phyloP scores from a whole-genome alignment of 192 early-diverging fungal genomes.

The Dispira parvispora region DNA sequence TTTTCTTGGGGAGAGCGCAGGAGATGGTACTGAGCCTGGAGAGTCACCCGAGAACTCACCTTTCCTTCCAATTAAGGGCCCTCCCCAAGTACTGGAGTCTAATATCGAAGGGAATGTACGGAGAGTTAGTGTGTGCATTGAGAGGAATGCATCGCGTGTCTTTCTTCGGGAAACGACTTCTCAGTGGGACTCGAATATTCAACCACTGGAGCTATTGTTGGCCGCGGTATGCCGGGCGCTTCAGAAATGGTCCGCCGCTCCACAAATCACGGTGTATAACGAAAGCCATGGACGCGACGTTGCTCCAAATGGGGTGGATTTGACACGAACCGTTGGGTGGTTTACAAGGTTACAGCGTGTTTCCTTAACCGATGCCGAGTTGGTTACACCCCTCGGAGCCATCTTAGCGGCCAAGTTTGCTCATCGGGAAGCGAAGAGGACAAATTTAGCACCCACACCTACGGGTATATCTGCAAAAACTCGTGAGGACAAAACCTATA shows the following conservation, averaged over 20 bases:
- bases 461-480: too few species aligned
- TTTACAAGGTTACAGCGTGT: constrained; percentile 15
- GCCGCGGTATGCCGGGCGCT: not conserved
- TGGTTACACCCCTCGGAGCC: not conserved
- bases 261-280: not conserved
- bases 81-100: not conserved
- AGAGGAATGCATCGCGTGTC: too few species aligned
- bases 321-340: constrained; percentile 16
- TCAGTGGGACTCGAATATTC: not conserved
- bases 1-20: constrained; percentile 7
- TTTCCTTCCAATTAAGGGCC: not conserved
- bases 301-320: not conserved
- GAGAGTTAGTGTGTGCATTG: not conserved
- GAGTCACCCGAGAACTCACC: not conserved
- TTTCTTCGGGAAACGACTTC: too few species aligned
- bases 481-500: not conserved
- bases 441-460: too few species aligned
- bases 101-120: not conserved
- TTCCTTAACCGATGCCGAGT: not conserved
- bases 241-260: not conserved
- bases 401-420: too few species aligned
- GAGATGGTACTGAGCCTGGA: constrained; percentile 11
- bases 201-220: not conserved
- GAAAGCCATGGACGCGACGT: constrained; percentile 4
- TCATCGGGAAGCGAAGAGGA: too few species aligned